Evolutionary conservation across 108 stramenopile species (phyloP), one percentile per base, ranked within the genome.

Genomic region (Stephanodiscus minutulus): DNA sequence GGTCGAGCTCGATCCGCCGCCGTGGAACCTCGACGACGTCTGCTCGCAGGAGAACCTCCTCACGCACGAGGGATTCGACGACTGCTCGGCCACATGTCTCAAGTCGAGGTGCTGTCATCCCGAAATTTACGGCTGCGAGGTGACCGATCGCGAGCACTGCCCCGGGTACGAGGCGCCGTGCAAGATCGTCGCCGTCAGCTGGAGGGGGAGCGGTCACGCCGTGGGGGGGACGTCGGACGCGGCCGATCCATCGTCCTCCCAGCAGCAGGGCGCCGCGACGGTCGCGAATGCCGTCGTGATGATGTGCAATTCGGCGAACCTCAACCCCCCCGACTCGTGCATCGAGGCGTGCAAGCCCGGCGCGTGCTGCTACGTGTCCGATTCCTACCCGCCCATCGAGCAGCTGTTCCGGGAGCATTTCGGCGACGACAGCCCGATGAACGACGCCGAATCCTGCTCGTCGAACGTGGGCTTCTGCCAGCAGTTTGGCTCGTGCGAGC

Each of bases 141-240:
- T 75, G 48, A 50, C 35, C 5, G 66, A 75, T 54, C 27, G 66
- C 24, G 36, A 50, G 39, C 61, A 67, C 8, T 75, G 74, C 22
- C 29, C 39, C 0, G 33, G 13, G 2, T 75, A 75, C 48, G 52
- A 75, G 61, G 48, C 29, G 28, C 66, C 60, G 13, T 75, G 74
- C 67, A 27, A 15, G 3, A 64, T 5, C 64, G 76, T 72, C 21
- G 69, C 70, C 11, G 69, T 72, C 37, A 72, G 49, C 31, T 71
- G 76, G 70, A 72, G 76, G 44, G 76, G 76, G 39, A 77, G 70
- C 56, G 76, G 76, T 22, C 76, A 77, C 56, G 70, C 72, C 21
- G 64, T 56, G 65, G 57, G 20, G 24, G 20, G n/a, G n/a, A n/a
- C 63, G 29, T 49, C 63, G 24, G 21, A 13, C 8, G 17, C 43